Evolutionary conservation across 73 alveolate species (phyloP), one percentile per base, ranked within the genome.

Genomic region (Uronychia binucleata): DNA sequence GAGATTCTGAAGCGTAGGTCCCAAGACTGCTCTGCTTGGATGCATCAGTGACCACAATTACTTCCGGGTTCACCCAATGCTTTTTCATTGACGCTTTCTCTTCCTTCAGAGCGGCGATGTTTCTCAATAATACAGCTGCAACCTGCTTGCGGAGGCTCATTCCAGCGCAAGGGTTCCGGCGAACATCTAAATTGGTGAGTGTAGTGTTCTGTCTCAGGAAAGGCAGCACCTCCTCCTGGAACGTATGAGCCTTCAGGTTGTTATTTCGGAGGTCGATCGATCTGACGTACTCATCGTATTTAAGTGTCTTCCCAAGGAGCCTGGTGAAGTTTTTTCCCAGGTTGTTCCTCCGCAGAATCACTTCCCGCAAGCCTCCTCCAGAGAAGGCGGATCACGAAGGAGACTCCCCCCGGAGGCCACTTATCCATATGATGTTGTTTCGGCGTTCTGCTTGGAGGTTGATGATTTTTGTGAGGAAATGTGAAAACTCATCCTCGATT

Each of bases 381-480:
- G 59, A 79, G 80, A 88, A 93, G 57, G 90, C 92, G 82, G 90
- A 85, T 34, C 77, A 58, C 0, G 79, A 77, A 1, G 98, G 98
- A 1, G 88, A 34, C 83, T 93, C 98, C 57, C 94, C 94, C 87
- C 98, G 81, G 34, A 93, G 78, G 28, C 91, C 88, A 76, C 81
- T 86, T 1, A 94, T 59, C 96, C 98, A 93, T 19, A 93, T 82
- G 0, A 93, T 79, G 35, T 93, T 87, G 60, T 93, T 95, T 34
- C 98, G 81, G 57, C 98, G 82, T 83, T 93, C 96, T 28, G 95
- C 74, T 87, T 93, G 93, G 29, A 91, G 78, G 33, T 87, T 57
- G 35, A 93, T 91, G 32, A 93, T 79, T 59, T 93, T 90, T 11
- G 67, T 46, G 5, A 46, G 5, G 67, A 46, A 46, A 46, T 46